Base-by-base conservation (phyloP, 768 basidiomycete genomes). In the Boletus rubroflammeus region DNA sequence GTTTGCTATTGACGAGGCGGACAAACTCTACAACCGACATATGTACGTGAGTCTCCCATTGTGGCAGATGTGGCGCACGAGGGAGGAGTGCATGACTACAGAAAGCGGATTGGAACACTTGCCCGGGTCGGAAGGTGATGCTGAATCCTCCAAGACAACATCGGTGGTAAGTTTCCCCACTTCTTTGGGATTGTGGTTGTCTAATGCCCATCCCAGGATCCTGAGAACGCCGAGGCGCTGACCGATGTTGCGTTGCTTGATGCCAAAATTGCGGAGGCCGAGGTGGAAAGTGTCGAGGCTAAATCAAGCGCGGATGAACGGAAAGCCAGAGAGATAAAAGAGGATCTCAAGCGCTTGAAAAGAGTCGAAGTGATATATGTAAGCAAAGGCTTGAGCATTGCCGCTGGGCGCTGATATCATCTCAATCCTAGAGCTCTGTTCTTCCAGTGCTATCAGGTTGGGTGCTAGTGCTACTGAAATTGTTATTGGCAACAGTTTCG, bases 331-430 rank as follows among this genome's bases (percentile, higher is more conserved):
- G 84, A 85, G 63, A 76, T 81, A 56, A 85, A 77, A 62, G 88
- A 88, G 63, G 93, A 97, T 64, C 72, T 97, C 21, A 85, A 92
- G 78, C 81, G 94, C 45, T 73, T 99, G 54, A 88, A 90, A 70
- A 75, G 96, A 53, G 88, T 97, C 1, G 97, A 99, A 69, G 79
- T 89, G 53, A 88, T 98, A 62, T 99, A 98, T 72, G 96, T 96
- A 66, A 71, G 89, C n/a, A 35, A 25, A 25, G 21, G 40, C 51
- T 34, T 32, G 7, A 10, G 25, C 23, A 3, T 52, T 41, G 11
- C 8, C 28, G 10, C 42, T 21, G 3, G 21, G 46, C 15, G 21
- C 39, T 53, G 6, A 62, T 41, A 19, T 47, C 19, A 43, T 49
- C 43, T 45, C 50, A 26, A 45, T 45, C 51, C 25, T 67, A 98